Evolutionary conservation across 2,329 filamentous ascomycete genomes (phyloP).

Genomic region (Talaromyces amestolkiae): DNA sequence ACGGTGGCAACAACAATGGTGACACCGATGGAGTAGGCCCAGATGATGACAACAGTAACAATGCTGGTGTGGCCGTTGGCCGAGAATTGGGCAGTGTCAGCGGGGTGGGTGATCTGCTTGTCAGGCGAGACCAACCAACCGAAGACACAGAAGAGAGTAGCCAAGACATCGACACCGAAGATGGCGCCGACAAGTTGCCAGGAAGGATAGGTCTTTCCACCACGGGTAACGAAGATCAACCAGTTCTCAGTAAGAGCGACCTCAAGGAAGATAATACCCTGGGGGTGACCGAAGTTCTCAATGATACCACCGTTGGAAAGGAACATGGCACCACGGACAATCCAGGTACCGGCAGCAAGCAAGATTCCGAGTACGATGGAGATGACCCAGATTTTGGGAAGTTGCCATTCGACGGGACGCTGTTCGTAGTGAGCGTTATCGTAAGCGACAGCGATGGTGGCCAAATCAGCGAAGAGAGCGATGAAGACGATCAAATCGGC

Average conservation of each 20-base stretch:
- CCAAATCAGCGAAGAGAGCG: constrained; percentile 70
- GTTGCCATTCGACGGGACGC: constrained; percentile 70
- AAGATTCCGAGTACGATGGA: constrained; percentile 54
- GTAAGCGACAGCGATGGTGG: constrained; percentile 71
- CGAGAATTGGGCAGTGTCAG: constrained; percentile 34
- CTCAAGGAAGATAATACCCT: constrained; percentile 78
- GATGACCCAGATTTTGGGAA: constrained; percentile 74
- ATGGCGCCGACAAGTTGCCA: constrained; percentile 69
- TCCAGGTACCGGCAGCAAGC: constrained; percentile 66
- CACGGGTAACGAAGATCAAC: constrained; percentile 91
- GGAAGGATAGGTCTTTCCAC: constrained; percentile 65
- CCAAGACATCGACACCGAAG: constrained; percentile 64
- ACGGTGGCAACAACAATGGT: constrained; percentile 54
- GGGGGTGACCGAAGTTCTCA: constrained; percentile 66
- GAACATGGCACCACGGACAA: constrained; percentile 66
- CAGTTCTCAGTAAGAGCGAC: constrained; percentile 87
- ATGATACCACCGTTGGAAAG: constrained; percentile 65
- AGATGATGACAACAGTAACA: constrained; percentile 53
- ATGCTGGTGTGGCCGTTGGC: constrained; percentile 56
- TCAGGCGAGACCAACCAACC: constrained; percentile 67
- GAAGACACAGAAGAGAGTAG: constrained; percentile 69
- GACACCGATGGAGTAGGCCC: constrained; percentile 54
- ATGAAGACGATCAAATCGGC: constrained; percentile 71
- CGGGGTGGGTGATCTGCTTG: constrained; percentile 31
- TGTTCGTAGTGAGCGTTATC: constrained; percentile 71